Conservation (phyloP, 2,329 filamentous ascomycete genomes). For the Rutstroemia sp. region DNA sequence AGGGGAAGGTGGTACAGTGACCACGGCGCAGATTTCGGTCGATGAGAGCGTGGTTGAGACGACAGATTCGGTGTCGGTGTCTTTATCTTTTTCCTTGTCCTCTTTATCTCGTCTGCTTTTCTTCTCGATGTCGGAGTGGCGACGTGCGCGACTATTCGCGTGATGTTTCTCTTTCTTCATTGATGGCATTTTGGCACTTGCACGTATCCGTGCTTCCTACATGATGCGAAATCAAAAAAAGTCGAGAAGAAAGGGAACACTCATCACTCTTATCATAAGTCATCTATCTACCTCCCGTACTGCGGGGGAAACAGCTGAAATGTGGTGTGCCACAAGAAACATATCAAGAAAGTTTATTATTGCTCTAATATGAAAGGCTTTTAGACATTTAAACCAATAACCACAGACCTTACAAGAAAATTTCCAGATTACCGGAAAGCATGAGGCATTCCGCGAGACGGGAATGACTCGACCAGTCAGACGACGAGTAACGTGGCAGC, state of each 20-base stretch:
- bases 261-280: too few relatives aligned
- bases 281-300: too few relatives aligned
- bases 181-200: constrained; percentile 17
- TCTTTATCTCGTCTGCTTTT: constrained; percentile 24
- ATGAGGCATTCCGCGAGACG: neutral
- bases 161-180: constrained; percentile 24
- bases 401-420: neutral
- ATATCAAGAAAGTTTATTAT: neutral
- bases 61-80: constrained; percentile 20
- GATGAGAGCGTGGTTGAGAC: constrained; percentile 15
- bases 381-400: neutral
- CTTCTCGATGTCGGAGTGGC: constrained; percentile 18
- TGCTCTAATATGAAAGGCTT: neutral
- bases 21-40: constrained; percentile 2
- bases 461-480: neutral
- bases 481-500: constrained; percentile 14
- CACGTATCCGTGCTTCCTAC: constrained; percentile 8
- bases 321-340: neutral
- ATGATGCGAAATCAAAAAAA: too few relatives aligned
- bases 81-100: constrained; percentile 18
- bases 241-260: too few relatives aligned
- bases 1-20: constrained; percentile 8
- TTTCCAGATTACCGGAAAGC: neutral
- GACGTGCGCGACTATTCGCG: constrained; percentile 18
- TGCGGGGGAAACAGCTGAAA: neutral